Evolutionary conservation across 2,329 filamentous ascomycete genomes (phyloP).

Genomic region (Sordariomycetes sp.): DNA sequence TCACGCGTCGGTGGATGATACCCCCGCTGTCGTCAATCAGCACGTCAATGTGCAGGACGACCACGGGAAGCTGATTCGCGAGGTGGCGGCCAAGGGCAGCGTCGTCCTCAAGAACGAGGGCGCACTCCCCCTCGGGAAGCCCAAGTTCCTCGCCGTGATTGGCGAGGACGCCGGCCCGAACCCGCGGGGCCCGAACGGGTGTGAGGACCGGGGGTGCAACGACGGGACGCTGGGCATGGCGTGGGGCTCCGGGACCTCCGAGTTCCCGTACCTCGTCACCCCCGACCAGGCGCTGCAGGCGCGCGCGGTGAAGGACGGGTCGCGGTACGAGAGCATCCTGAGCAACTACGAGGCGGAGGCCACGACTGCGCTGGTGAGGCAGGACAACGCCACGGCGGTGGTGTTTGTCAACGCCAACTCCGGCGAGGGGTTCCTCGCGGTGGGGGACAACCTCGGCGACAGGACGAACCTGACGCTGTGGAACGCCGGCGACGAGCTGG

Average conservation of each 20-base stretch:
- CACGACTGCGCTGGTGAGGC: slow-evolving; percentile 44
- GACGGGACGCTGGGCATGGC: slow-evolving; percentile 56
- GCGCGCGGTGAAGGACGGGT: slow-evolving; percentile 45
- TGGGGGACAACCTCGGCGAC: slow-evolving; percentile 78
- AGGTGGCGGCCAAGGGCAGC: slow-evolving; percentile 65
- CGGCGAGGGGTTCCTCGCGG: slow-evolving; percentile 74
- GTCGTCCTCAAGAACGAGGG: slow-evolving; percentile 80
- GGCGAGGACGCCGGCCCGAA: slow-evolving; percentile 76
- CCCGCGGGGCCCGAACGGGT: slow-evolving; percentile 65
- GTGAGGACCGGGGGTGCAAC: slow-evolving; percentile 50
- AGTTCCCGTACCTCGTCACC: slow-evolving; percentile 65
- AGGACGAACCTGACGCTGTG: slow-evolving; percentile 88
- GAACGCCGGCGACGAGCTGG: slow-evolving; percentile 66
- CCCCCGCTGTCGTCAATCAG: slow-evolving; percentile 57
- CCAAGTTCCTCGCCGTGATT: slow-evolving; percentile 63
- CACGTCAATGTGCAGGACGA: slow-evolving; percentile 74
- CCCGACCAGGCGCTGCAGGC: slow-evolving; percentile 57
- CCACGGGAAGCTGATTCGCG: slow-evolving; percentile 60
- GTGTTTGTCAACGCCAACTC: slow-evolving; percentile 84
- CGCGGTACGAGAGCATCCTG: slow-evolving; percentile 51
- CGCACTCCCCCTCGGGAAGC: slow-evolving; percentile 63
- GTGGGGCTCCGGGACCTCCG: slow-evolving; percentile 65
- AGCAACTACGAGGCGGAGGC: slow-evolving; percentile 50
- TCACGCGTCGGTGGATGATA: slow-evolving; percentile 48
- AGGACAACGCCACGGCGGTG: slow-evolving; percentile 56